A percentile compares a stretch with the other conserved stretches of the same genome.
Conservation (phyloP, 805 yeast genomes). For the Suhomyces kilbournensis region DNA sequence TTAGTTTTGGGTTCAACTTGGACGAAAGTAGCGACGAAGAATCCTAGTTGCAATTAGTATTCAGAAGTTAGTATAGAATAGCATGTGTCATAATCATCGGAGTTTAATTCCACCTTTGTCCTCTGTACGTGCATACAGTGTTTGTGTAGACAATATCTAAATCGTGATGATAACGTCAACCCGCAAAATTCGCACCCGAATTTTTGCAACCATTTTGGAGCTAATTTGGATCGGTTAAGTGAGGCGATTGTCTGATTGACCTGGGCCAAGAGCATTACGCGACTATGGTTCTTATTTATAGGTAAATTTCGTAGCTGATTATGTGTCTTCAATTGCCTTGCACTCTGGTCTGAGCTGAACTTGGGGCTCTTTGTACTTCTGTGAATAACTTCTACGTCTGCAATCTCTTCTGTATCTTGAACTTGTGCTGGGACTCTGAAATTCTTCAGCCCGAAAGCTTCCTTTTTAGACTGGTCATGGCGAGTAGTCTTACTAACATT, state of each 20-base stretch:
- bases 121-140: not conserved
- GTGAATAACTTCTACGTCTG: not conserved
- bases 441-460: not conserved
- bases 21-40: conserved; percentile 25
- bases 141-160: not conserved
- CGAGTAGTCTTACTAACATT: not conserved
- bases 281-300: not conserved
- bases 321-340: not conserved
- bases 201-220: not conserved
- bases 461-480: not conserved
- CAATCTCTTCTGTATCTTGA: not conserved
- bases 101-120: not conserved
- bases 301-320: not conserved
- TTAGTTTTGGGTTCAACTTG: conserved; percentile 32
- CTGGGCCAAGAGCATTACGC: not conserved
- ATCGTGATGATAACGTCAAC: not conserved
- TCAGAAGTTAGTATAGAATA: not conserved
- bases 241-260: not conserved
- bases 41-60: not conserved
- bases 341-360: not conserved
- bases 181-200: not conserved
- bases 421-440: not conserved
- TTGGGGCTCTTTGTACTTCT: not conserved
- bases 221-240: not conserved
- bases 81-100: not conserved